These are phyloP conservation scores for Butyriboletus loyo DNA, from an alignment of 768 basidiomycete species.

Conservation along the genomic window DNA sequence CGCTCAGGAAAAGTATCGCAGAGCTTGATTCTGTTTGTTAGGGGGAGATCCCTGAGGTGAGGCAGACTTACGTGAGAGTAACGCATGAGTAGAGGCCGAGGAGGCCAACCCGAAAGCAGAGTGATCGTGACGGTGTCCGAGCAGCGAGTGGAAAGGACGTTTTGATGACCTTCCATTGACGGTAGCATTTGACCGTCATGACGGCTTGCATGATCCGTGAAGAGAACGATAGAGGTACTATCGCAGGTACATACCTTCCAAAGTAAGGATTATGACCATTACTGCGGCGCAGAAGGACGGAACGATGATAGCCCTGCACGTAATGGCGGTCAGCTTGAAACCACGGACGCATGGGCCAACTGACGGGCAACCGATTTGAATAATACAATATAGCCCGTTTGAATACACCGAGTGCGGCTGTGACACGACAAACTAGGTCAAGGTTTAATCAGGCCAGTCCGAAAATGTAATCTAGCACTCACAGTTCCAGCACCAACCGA, in stretches of 20 bases:
- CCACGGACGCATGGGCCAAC: conserved; percentile 18
- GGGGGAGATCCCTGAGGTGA: background rate
- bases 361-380: conserved; percentile 35
- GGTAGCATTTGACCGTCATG: conserved; percentile 44
- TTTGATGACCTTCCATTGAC: conserved; percentile 36
- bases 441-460: conserved; percentile 14
- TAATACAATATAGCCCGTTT: conserved; percentile 52
- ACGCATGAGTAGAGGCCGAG: conserved; percentile 46
- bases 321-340: conserved; percentile 16
- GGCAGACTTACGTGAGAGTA: conserved; percentile 39
- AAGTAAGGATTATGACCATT: conserved; percentile 37
- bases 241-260: conserved; percentile 41
- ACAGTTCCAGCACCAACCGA: conserved; percentile 38
- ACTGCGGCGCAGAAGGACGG: conserved; percentile 45
- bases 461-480: conserved; percentile 20
- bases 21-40: conserved; percentile 27
- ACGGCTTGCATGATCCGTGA: conserved; percentile 31
- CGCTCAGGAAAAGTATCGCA: conserved; percentile 37
- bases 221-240: background rate
- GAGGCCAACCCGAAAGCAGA: conserved; percentile 39
- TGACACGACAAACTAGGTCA: conserved; percentile 17
- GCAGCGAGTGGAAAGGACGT: conserved; percentile 41
- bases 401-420: conserved; percentile 15
- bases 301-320: conserved; percentile 31
- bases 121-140: conserved; percentile 34